Conservation (phyloP, 805 yeast species). For the Kuraishia molischiana region DNA sequence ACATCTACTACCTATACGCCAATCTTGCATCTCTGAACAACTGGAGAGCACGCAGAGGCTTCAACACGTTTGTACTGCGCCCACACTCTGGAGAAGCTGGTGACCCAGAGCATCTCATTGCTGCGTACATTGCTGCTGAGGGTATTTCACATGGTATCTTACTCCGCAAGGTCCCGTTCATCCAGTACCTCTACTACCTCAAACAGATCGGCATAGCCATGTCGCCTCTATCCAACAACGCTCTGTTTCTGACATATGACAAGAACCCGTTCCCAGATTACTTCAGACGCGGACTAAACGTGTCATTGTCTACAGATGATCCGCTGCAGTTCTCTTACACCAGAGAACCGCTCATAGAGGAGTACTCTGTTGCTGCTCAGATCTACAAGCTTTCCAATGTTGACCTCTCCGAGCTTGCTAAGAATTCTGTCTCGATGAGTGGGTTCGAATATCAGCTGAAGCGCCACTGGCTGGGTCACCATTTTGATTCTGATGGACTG, state of each 20-base stretch:
- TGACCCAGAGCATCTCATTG: slow-evolving; percentile 92
- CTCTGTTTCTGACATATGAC: slow-evolving; percentile 89
- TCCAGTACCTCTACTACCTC: slow-evolving; percentile 86
- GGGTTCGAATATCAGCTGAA: slow-evolving; percentile 88
- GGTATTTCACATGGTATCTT: slow-evolving; percentile 94
- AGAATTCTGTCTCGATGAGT: slow-evolving; percentile 84
- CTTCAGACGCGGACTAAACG: slow-evolving; percentile 89
- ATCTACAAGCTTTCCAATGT: slow-evolving; percentile 90
- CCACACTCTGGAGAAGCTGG: slow-evolving; percentile 99
- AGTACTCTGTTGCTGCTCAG: slow-evolving; percentile 96
- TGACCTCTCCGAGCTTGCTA: slow-evolving; percentile 95
- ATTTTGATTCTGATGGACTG: slow-evolving; percentile 48
- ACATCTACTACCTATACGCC: slow-evolving; percentile 80
- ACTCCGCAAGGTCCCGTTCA: slow-evolving; percentile 86
- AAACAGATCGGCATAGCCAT: slow-evolving; percentile 96
- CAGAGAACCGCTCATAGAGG: slow-evolving; percentile 94
- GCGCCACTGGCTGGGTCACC: slow-evolving; percentile 84
- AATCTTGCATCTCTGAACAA: slow-evolving; percentile 80
- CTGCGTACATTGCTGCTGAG: slow-evolving; percentile 83
- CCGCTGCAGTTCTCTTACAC: slow-evolving; percentile 97
- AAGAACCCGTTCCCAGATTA: slow-evolving; percentile 91
- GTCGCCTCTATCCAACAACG: slow-evolving; percentile 97
- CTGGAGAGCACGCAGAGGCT: slow-evolving; percentile 67
- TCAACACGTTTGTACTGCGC: slow-evolving; percentile 85
- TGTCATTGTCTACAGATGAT: slow-evolving; percentile 92